Conservation (phyloP, 805 yeast species). For the Hanseniaspora taiwanica region DNA sequence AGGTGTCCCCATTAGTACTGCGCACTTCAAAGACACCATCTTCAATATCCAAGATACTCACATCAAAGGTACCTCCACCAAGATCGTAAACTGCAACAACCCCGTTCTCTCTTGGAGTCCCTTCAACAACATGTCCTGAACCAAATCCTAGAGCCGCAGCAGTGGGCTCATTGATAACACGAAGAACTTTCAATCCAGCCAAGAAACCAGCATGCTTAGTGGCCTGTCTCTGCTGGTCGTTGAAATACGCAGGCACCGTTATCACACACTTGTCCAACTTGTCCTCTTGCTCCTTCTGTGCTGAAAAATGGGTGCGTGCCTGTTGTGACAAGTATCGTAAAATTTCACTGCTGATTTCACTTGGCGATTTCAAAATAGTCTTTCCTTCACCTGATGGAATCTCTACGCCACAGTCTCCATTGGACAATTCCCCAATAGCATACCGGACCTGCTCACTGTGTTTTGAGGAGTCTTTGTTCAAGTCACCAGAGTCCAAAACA, state of each 20-base stretch:
- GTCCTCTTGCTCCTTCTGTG: conserved; percentile 8
- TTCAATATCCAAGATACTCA: conserved; percentile 63
- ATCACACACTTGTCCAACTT: conserved; percentile 59
- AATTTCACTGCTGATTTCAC: conserved; percentile 57
- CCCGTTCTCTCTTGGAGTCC: conserved; percentile 30
- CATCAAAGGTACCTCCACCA: conserved; percentile 82
- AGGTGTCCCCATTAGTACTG: conserved; percentile 76
- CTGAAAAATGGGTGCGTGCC: conserved; percentile 41
- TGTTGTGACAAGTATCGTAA: conserved; percentile 51
- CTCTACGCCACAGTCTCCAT: conserved; percentile 41
- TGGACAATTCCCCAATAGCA: conserved; percentile 18
- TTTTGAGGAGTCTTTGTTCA: background rate
- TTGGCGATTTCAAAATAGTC: conserved; percentile 46
- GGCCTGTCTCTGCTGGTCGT: conserved; percentile 72
- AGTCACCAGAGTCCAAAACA: conserved; percentile 32
- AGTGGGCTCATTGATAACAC: conserved; percentile 76
- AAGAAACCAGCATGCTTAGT: conserved; percentile 68
- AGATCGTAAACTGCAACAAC: conserved; percentile 48
- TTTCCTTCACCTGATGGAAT: no score
- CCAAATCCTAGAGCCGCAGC: conserved; percentile 83
- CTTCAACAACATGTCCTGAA: conserved; percentile 42
- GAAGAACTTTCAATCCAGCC: conserved; percentile 61
- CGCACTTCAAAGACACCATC: conserved; percentile 73
- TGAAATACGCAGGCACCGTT: conserved; percentile 77
- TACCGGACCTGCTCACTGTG: conserved; percentile 2